Evolutionary conservation across 225 moss, liverwort and hornwort genomes (phyloP).

Genomic region (Bryoerythrophyllum caledonicum): DNA sequence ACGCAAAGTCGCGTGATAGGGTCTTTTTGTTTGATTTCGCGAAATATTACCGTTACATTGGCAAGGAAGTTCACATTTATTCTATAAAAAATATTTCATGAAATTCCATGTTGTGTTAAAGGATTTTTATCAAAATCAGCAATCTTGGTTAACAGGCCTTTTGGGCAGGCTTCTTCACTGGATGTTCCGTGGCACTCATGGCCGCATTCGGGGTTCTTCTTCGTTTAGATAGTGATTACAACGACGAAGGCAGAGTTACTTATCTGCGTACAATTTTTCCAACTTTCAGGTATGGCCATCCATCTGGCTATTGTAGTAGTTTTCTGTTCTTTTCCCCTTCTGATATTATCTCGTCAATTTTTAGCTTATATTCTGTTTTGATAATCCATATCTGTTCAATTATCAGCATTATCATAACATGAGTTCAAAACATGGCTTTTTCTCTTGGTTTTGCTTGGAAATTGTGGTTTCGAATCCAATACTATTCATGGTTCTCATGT

Average conservation of each 20-base stretch:
- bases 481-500: slow-evolving; percentile 6
- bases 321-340: neutral
- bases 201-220: slow-evolving; percentile 53
- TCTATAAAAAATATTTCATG: slow-evolving; percentile 4
- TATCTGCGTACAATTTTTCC: slow-evolving; percentile 60
- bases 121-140: slow-evolving; percentile 33
- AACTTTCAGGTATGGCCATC: slow-evolving; percentile 49
- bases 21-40: slow-evolving; percentile 2
- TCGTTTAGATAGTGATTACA: slow-evolving; percentile 58
- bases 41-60: slow-evolving; percentile 2
- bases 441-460: neutral
- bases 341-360: neutral
- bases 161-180: slow-evolving; percentile 65
- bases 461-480: neutral
- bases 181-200: slow-evolving; percentile 59
- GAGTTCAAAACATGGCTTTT: slow-evolving; percentile 11
- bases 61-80: slow-evolving; percentile 9
- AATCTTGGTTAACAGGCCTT: slow-evolving; percentile 48
- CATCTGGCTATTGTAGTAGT: slow-evolving; percentile 2
- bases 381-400: slow-evolving; percentile 7
- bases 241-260: slow-evolving; percentile 41
- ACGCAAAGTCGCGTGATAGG: slow-evolving; percentile 19
- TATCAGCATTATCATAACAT: slow-evolving; percentile 6
- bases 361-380: slow-evolving; percentile 6
- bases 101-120: neutral